Base-by-base conservation (phyloP, 441 rosid species). In the Daphne laureola region DNA sequence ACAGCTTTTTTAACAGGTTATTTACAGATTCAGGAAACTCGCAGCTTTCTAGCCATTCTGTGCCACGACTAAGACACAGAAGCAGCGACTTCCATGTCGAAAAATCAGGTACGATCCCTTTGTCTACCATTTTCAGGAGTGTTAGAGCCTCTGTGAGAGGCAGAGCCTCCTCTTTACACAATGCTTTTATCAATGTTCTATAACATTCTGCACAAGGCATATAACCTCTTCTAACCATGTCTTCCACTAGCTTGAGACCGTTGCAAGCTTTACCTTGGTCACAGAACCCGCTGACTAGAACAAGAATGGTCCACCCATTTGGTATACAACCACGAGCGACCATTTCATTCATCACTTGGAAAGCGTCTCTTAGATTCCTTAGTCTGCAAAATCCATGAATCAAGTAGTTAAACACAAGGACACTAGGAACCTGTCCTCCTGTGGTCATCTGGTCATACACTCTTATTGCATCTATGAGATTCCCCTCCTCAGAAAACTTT, bases 331-430 rank as follows among this genome's bases (percentile, higher is more conserved):
- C 76, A 43, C n/a, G 51, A 14, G 43, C 61, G 23, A 74, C 58
- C 95, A 86, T 80, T 57, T 78, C 75, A 48, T 83, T 83, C 68
- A 83, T 68, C 47, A 84, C 68, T 66, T 79, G 80, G 3, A 83
- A 63, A 15, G 89, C 78, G 48, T 76, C 78, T 25, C 61, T 68
- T 55, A 78, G 61, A 49, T 45, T 14, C 51, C 76, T 83, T 40
- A 73, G 66, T 59, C 57, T 69, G 73, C 87, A 82, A 57, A 67
- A 75, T 61, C 75, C 76, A 70, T 67, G 78, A 59, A 86, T 71
- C 65, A 84, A 63, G 66, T 76, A 67, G 62, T 84, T 90, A 8
- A 66, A 86, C 15, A 80, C 76, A 9, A 86, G 51, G 54, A 57
- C 80, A 60, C 56, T 78, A 7, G 82, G 77, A 71, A 36, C 51